phyloP scores from a whole-genome alignment of 805 yeast species.

The Brettanomyces anomalus region DNA sequence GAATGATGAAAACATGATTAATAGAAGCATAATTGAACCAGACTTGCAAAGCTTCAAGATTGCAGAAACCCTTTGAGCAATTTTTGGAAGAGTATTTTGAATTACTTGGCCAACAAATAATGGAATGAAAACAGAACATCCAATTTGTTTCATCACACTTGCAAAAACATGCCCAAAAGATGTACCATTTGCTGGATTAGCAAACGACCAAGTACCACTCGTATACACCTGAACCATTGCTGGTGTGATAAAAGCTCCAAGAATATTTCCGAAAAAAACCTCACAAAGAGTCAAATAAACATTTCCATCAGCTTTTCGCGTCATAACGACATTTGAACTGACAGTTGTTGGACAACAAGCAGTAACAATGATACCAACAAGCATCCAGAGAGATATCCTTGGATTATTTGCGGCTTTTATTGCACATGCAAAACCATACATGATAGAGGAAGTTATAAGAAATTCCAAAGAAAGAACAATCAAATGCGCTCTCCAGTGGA shows the following conservation, averaged over 20 bases:
- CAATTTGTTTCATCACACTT: slow-evolving; percentile 81
- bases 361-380: slow-evolving; percentile 75
- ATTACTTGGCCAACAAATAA: slow-evolving; percentile 80
- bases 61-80: slow-evolving; percentile 49
- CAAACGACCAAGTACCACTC: slow-evolving; percentile 55
- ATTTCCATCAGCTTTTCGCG: slow-evolving; percentile 77
- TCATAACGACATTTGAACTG: slow-evolving; percentile 88
- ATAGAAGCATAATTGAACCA: slow-evolving; percentile 69
- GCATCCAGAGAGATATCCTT: slow-evolving; percentile 63
- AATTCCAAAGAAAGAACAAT: slow-evolving; percentile 62
- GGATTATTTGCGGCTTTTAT: slow-evolving; percentile 49
- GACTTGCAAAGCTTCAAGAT: slow-evolving; percentile 59
- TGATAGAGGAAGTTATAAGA: slow-evolving; percentile 38
- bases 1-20: slow-evolving; percentile 54
- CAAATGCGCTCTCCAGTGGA: slow-evolving; percentile 77
- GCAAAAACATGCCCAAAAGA: slow-evolving; percentile 52
- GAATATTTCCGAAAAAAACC: slow-evolving; percentile 73
- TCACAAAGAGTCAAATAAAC: slow-evolving; percentile 67
- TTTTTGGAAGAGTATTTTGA: slow-evolving; percentile 61
- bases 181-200: slow-evolving; percentile 62
- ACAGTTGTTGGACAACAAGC: slow-evolving; percentile 90
- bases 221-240: slow-evolving; percentile 70
- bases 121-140: slow-evolving; percentile 73
- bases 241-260: slow-evolving; percentile 86
- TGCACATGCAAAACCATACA: slow-evolving; percentile 66